A percentile compares a stretch with the other conserved stretches of the same genome.
Evolutionary conservation across 2,329 filamentous ascomycete genomes (phyloP).

Genomic region (Colletotrichum agaves): DNA sequence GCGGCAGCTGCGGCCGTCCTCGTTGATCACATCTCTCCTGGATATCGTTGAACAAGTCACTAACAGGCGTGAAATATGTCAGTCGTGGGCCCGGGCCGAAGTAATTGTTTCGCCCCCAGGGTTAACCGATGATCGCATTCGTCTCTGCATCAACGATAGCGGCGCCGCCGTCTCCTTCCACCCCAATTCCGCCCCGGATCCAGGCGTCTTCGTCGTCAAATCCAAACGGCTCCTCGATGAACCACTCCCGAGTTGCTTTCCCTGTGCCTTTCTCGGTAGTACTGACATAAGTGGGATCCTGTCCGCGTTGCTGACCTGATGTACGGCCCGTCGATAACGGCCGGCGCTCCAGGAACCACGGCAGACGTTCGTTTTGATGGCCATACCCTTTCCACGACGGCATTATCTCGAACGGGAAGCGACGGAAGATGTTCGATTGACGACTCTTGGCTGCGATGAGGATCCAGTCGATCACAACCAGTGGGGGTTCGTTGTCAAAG

Average conservation of each 20-base stretch:
- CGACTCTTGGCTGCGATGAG: conserved; percentile 49
- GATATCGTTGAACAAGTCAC: conserved; percentile 58
- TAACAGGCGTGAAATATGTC: conserved; percentile 57
- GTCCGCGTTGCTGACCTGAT: conserved; percentile 55
- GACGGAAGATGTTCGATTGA: conserved; percentile 54
- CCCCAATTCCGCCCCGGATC: conserved; percentile 58
- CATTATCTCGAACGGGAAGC: conserved; percentile 50
- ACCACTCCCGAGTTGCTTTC: conserved; percentile 58
- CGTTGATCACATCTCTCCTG: conserved; percentile 56
- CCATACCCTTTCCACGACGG: conserved; percentile 46
- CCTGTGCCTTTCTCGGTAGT: conserved; percentile 52
- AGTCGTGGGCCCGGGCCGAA: conserved; percentile 53
- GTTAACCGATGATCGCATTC: conserved; percentile 52
- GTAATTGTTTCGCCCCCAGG: conserved; percentile 58
- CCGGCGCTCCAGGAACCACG: conserved; percentile 49
- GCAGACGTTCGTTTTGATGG: conserved; percentile 47
- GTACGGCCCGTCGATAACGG: conserved; percentile 55
- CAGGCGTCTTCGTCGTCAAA: conserved; percentile 54
- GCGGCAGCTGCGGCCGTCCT: conserved; percentile 52
- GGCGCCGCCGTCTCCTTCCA: conserved; percentile 57
- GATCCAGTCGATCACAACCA: conserved; percentile 57
- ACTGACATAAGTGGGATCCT: conserved; percentile 53
- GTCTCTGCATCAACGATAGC: conserved; percentile 54
- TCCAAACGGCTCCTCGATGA: conserved; percentile 52
- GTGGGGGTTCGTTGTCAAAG: conserved; percentile 50